These are phyloP conservation scores for Pythium dissotocum DNA, from an alignment of 352 stramenopile species.

Conservation along the genomic window DNA sequence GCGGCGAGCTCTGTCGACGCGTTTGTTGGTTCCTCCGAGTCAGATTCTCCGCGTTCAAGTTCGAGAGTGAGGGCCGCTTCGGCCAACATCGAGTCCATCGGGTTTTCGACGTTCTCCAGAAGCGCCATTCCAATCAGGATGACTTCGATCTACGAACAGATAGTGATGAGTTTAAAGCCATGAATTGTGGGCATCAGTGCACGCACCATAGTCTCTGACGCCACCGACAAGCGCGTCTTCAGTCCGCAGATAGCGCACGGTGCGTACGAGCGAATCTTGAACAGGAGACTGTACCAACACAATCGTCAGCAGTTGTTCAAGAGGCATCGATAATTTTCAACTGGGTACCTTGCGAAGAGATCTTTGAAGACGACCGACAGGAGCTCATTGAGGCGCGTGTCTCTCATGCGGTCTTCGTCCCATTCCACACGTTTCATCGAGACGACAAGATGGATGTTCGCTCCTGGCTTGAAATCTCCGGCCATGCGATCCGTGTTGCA, in stretches of 20 bases:
- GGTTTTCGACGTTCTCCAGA: slow-evolving; percentile 54
- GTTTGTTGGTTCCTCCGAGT: slow-evolving; percentile 14
- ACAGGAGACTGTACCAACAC: slow-evolving; percentile 50
- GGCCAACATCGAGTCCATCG: slow-evolving; percentile 48
- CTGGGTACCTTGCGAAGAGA: slow-evolving; percentile 70
- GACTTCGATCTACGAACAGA: slow-evolving; percentile 68
- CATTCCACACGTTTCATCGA: slow-evolving; percentile 88
- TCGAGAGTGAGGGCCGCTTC: slow-evolving; percentile 49
- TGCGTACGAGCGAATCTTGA: slow-evolving; percentile 71
- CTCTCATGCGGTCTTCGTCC: slow-evolving; percentile 86
- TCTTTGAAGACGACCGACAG: slow-evolving; percentile 86
- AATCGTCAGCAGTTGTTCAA: neutral
- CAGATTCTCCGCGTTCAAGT: slow-evolving; percentile 20
- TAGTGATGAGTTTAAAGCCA: too few relatives aligned
- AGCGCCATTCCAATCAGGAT: slow-evolving; percentile 83
- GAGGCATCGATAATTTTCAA: too few relatives aligned
- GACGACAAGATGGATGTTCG: slow-evolving; percentile 85
- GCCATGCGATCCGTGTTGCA: slow-evolving; percentile 83
- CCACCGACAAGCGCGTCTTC: slow-evolving; percentile 71
- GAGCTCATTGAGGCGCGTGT: slow-evolving; percentile 82
- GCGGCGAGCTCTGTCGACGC: slow-evolving; percentile 10
- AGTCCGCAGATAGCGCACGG: slow-evolving; percentile 83
- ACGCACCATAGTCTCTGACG: slow-evolving; percentile 81
- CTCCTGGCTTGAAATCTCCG: slow-evolving; percentile 62
- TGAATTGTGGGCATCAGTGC: too few relatives aligned